phyloP scores from a whole-genome alignment of 129 eudicot species.

The Arctium minus region DNA sequence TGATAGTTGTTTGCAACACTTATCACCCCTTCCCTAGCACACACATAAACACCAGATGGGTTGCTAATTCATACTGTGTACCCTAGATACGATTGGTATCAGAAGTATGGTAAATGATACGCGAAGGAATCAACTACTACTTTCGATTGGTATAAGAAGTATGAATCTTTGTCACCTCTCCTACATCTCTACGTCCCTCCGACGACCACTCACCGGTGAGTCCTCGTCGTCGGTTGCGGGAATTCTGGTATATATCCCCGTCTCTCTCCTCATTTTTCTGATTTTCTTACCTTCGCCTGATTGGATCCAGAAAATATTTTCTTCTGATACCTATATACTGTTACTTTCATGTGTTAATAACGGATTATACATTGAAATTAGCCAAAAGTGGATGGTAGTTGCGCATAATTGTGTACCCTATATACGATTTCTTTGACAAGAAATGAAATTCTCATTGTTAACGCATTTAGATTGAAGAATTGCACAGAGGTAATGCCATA shows the following conservation, averaged over 20 bases:
- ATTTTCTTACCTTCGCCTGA: neutral
- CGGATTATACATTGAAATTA: neutral
- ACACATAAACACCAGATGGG: too few species aligned
- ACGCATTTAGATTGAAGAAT: neutral
- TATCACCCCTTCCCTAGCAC: too few species aligned
- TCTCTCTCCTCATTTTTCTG: too few species aligned
- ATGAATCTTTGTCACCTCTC: slow-evolving; percentile 64
- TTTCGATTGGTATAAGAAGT: slow-evolving; percentile 91
- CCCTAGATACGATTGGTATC: too few species aligned
- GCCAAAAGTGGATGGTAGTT: neutral
- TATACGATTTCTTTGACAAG: neutral
- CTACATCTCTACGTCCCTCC: slow-evolving; percentile 55
- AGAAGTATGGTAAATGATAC: slow-evolving; percentile 26
- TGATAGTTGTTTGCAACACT: too few species aligned
- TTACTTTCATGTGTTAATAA: neutral
- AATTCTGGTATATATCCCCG: slow-evolving; percentile 51
- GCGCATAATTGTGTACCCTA: neutral
- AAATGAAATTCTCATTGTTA: neutral
- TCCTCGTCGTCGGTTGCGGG: slow-evolving; percentile 86
- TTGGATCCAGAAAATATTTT: neutral
- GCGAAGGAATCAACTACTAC: slow-evolving; percentile 41
- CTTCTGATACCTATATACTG: neutral
- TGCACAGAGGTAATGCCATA: neutral
- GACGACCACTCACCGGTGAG: slow-evolving; percentile 26
- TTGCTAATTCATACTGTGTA: too few species aligned